Base-by-base conservation (phyloP, 2,329 filamentous ascomycete genomes). In the Trichophaea hybrida region DNA sequence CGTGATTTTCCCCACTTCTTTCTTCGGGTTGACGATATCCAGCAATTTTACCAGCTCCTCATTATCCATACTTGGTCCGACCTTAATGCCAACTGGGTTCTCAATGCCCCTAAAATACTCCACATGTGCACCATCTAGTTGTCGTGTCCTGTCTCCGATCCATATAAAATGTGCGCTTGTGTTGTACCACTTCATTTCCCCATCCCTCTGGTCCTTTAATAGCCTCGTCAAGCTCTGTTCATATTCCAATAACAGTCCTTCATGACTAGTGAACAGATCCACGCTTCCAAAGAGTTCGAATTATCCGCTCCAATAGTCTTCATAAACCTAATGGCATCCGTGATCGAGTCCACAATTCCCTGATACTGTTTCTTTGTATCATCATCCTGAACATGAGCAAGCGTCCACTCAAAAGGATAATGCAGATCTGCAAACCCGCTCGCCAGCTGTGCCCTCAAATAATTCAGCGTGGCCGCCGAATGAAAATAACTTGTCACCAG, bases 121-220 rank as follows among this genome's bases (percentile, higher is more conserved):
- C 63, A 98, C 86, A 73, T 98, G 93, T 0, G 86, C 91, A 68
- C 91, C 88, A 70, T 93, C 86, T 50, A 96, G 81, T 73, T 97
- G 91, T 51, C 93, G 82, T 1, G 93, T 98, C 65, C 93, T 86
- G 73, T 98, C 93, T 58, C 93, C 93, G 68, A 98, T 94, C 93
- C 93, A 98, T 71, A 98, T 80, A 76, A 98, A 97, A 72, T 98
- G 93, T 0, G 88, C 88, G 4, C 88, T 94, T 0, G 91, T 97
- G 73, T 95, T 86, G 75, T 94, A 94, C 69, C 84, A 82, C 69
- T 80, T 80, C 13, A 73, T 71, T 46, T 70, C 65, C 17, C 66
- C 72, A 61, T 75, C 75, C 44, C 73, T 71, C 1, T 85, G 85
- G 66, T 82, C 80, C 64, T 81, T 84, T 60, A 94, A 78, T 24